Percentiles rank a stretch among this genome's conserved stretches.
phyloP scores from a whole-genome alignment of 768 basidiomycete species.

The Macrolepiota fuliginosa region DNA sequence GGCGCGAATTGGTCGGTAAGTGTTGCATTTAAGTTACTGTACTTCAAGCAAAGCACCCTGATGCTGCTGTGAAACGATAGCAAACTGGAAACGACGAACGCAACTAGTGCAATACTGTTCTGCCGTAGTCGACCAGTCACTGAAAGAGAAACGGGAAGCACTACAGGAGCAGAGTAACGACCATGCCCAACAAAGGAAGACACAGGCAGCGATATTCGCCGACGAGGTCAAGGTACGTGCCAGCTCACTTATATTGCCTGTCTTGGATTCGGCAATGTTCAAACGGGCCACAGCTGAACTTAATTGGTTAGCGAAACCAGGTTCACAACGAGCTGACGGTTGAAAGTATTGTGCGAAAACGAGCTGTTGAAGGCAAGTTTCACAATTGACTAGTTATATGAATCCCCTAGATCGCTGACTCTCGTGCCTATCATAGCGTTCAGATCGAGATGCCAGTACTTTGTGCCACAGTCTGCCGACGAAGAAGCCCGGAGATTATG shows the following conservation, averaged over 20 bases:
- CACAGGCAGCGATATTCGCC: constrained; percentile 56
- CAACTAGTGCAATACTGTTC: constrained; percentile 79
- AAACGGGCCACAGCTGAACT: not conserved
- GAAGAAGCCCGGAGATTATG: constrained; percentile 42
- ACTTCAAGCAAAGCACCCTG: constrained; percentile 15
- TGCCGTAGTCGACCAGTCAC: constrained; percentile 61
- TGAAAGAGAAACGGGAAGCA: constrained; percentile 50
- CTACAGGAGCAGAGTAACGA: constrained; percentile 42
- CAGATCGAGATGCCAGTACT: constrained; percentile 75
- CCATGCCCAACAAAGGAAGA: constrained; percentile 43
- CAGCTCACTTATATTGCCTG: not conserved
- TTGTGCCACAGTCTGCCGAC: constrained; percentile 62
- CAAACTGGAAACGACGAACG: constrained; percentile 71
- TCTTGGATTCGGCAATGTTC: not conserved
- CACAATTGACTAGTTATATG: not conserved
- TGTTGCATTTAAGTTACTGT: constrained; percentile 16
- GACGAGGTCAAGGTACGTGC: constrained; percentile 68
- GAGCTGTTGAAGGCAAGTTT: constrained; percentile 66
- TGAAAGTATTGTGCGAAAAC: constrained; percentile 67
- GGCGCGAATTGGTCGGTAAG: constrained; percentile 79
- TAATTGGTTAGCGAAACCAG: constrained; percentile 55
- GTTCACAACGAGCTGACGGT: constrained; percentile 73
- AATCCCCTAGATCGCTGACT: not conserved
- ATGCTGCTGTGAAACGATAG: constrained; percentile 23
- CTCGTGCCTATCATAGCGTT: constrained; percentile 50